Evolutionary conservation across 106 monocot genomes (phyloP).

Genomic region (Triglochin maritima): DNA sequence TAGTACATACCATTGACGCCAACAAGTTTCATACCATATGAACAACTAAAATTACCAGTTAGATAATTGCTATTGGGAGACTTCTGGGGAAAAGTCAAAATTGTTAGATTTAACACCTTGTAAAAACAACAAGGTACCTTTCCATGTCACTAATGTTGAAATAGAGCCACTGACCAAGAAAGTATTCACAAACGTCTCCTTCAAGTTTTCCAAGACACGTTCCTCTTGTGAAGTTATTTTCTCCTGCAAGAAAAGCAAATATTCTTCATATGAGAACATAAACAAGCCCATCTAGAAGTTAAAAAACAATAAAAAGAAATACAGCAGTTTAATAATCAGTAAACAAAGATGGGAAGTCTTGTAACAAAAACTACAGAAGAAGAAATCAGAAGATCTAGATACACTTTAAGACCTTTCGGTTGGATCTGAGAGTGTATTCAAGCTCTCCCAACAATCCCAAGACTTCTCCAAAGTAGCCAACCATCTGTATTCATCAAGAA

Average conservation of each 20-base stretch:
- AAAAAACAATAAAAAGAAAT: not conserved
- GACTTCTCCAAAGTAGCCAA: not conserved
- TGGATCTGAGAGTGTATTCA: not conserved
- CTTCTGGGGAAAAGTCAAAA: no score
- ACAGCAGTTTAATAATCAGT: no score
- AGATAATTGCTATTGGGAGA: no score
- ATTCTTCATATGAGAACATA: not conserved
- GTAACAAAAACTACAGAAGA: not conserved
- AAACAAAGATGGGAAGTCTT: no score
- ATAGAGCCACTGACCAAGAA: not conserved
- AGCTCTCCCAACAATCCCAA: not conserved
- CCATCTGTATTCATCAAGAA: no score
- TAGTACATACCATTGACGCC: no score
- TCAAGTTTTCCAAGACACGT: not conserved
- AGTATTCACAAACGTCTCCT: not conserved
- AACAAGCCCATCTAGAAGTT: not conserved
- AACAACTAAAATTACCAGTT: no score
- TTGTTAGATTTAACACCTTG: no score
- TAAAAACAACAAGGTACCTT: not conserved
- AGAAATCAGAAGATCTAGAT: not conserved
- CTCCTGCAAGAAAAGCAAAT: conserved; percentile 2
- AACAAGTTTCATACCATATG: no score
- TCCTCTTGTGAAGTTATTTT: not conserved
- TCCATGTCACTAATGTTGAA: not conserved
- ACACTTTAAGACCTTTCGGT: not conserved